Evolutionary conservation across 139 green algal species (phyloP), one percentile per base, ranked within the genome.

Genomic region (Chlorella vulgaris): DNA sequence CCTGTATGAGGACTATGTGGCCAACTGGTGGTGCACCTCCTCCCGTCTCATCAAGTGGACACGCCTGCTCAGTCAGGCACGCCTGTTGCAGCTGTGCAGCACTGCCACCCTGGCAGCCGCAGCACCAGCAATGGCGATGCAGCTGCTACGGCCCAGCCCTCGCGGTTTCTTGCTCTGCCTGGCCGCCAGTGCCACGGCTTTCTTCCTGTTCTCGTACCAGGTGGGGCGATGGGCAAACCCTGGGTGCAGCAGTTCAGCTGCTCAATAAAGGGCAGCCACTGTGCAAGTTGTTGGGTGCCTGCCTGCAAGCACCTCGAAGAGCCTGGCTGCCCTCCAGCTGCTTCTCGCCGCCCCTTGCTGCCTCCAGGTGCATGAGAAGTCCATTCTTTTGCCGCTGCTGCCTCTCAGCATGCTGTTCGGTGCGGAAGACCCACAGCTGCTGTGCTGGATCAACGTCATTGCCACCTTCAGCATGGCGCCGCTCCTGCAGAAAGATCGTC

Each of bases 141-240:
- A 98, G 83, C 74, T 95, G 8, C 10, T 19, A 7, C 60, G 65
- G 5, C 93, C 94, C 4, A 90, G 85, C 7, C 28, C 33, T 4
- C 40, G 62, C 18, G 94, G 94, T 7, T 84, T 99, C 67, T 74
- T 98, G 33, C 69, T 94, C 26, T 90, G 80, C 85, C 89, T 98
- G 89, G 88, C 91, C 69, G 97, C 96, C 92, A 90, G 62, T 38
- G 82, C 90, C 8, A 85, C 98, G 31, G 85, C 91, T 3, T 99
- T 99, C 89, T 99, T 93, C 91, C 91, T 99, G 81, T 98, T 99
- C 82, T 93, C 93, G 0, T 99, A 96, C 82, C 96, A 99, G 92
- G 94, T 96, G 63, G 55, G 76, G 39, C 13, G 18, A 26, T 51
- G 60, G 26, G 60, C 15, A 68, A 10, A 58, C 47, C 13, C 47